Percentiles rank a stretch among this genome's conserved stretches.
Evolutionary conservation across 2,329 filamentous ascomycete genomes (phyloP).

Genomic region (Ambrosiella beaveri): DNA sequence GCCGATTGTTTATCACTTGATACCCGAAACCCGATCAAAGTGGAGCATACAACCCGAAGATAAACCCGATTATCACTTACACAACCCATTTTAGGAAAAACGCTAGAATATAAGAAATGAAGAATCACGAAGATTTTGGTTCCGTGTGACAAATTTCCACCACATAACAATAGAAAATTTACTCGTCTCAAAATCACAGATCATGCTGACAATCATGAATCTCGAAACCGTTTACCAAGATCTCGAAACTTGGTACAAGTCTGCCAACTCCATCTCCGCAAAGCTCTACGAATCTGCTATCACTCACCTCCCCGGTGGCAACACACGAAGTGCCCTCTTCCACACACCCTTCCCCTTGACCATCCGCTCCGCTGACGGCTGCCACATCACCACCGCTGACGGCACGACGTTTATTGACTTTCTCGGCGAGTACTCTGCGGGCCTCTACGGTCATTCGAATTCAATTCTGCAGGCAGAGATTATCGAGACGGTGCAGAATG

Average conservation of each 20-base stretch:
- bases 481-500: constrained; percentile 25
- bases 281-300: neutral
- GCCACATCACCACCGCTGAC: constrained; percentile 24
- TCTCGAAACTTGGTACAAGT: constrained; percentile 3
- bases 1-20: neutral
- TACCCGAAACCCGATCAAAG: neutral
- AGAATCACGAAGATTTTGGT: neutral
- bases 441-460: constrained; percentile 48
- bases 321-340: constrained; percentile 28
- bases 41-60: neutral
- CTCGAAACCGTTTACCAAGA: constrained; percentile 1
- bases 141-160: too few species aligned
- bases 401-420: constrained; percentile 36
- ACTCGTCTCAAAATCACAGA: too few species aligned
- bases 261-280: neutral
- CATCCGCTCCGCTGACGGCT: constrained; percentile 12
- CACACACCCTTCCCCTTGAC: constrained; percentile 27
- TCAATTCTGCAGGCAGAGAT: constrained; percentile 34
- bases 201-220: neutral
- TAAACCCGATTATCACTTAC: neutral
- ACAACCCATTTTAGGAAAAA: neutral
- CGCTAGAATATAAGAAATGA: neutral
- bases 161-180: too few species aligned
- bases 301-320: constrained; percentile 25
- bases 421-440: constrained; percentile 45